These are phyloP conservation scores for Kurtzmaniella natalensis DNA, from an alignment of 1,139 yeast genomes.

Conservation along the genomic window DNA sequence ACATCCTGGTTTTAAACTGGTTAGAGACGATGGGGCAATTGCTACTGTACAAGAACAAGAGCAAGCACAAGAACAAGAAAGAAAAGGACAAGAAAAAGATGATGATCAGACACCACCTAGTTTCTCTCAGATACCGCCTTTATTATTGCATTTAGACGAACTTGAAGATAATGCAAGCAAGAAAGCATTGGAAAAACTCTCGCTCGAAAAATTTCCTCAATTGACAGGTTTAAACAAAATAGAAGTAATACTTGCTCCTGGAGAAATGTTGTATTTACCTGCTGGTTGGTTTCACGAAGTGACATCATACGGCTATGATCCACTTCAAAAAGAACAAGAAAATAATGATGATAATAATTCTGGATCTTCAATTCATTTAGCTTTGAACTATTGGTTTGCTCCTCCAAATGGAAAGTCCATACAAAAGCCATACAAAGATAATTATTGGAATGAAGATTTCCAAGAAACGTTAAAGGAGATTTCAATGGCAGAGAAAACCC, in stretches of 20 bases:
- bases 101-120: slow-evolving; percentile 57
- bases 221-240: slow-evolving; percentile 37
- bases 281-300: slow-evolving; percentile 85
- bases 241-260: slow-evolving; percentile 50
- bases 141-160: slow-evolving; percentile 55
- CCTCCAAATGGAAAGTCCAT: slow-evolving; percentile 47
- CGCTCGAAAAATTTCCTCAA: slow-evolving; percentile 40
- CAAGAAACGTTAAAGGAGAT: slow-evolving; percentile 10
- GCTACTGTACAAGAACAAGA: too few species aligned
- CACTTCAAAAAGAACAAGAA: slow-evolving; percentile 14
- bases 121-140: slow-evolving; percentile 60
- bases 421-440: slow-evolving; percentile 37
- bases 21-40: slow-evolving; percentile 62
- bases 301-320: slow-evolving; percentile 44
- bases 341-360: neutral
- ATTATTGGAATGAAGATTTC: slow-evolving; percentile 51
- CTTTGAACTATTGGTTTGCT: slow-evolving; percentile 69
- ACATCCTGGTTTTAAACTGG: slow-evolving; percentile 55
- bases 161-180: slow-evolving; percentile 23
- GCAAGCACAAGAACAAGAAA: slow-evolving; percentile 14
- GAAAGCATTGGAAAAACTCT: slow-evolving; percentile 25
- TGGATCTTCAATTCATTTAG: slow-evolving; percentile 41
- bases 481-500: neutral
- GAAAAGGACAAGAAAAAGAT: slow-evolving; percentile 10
- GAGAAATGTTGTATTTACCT: slow-evolving; percentile 66